Conservation (phyloP, 106 monocot genomes). For the Apostasia ramifera region DNA sequence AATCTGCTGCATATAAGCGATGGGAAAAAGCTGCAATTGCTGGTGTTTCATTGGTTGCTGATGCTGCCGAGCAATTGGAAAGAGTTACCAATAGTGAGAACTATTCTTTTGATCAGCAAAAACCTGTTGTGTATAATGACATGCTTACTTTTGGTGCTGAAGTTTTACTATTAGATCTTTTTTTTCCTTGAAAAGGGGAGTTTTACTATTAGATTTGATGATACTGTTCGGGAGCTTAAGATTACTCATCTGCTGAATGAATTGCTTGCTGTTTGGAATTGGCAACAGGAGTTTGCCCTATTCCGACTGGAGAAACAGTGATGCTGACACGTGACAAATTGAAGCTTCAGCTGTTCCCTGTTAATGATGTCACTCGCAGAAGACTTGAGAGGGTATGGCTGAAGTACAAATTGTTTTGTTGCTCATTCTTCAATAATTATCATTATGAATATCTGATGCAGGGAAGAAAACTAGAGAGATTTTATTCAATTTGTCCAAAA, state of each 20-base stretch:
- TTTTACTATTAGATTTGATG: not conserved
- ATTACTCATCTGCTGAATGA: constrained; percentile 7
- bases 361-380: constrained; percentile 68
- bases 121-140: constrained; percentile 6
- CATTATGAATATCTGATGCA: too few relatives aligned
- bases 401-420: not conserved
- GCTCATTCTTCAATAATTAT: not conserved
- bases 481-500: too few relatives aligned
- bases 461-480: too few relatives aligned
- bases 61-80: constrained; percentile 94
- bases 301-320: constrained; percentile 23
- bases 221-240: not conserved
- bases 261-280: constrained; percentile 4
- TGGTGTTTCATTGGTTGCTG: constrained; percentile 97
- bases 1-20: constrained; percentile 79
- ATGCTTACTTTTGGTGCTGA: constrained; percentile 11
- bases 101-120: constrained; percentile 18
- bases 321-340: constrained; percentile 46
- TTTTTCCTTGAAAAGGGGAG: not conserved
- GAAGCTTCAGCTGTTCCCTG: constrained; percentile 89
- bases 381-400: constrained; percentile 73
- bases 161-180: constrained; percentile 1
- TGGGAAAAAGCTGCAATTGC: constrained; percentile 98
- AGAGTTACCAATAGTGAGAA: constrained; percentile 25
- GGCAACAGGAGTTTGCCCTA: constrained; percentile 28